Evolutionary conservation across 2,329 filamentous ascomycete species (phyloP).

Genomic region (Diplodia corticola): DNA sequence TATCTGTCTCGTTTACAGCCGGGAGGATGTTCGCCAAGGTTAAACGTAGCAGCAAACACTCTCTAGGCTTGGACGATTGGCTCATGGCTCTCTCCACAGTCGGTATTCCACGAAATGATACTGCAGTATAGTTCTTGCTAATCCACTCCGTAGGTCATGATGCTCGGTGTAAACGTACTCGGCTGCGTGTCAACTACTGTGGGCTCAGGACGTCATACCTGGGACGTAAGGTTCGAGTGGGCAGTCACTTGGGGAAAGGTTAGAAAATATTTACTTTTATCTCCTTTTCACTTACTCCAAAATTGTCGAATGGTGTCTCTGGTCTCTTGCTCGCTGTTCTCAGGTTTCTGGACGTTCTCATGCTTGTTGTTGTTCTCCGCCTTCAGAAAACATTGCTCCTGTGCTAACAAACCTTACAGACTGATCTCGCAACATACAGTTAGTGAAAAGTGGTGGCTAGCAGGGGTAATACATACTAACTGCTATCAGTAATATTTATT

Average conservation of each 20-base stretch:
- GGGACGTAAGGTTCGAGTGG: conserved; percentile 24
- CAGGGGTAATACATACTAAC: not conserved
- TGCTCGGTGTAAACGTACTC: conserved; percentile 32
- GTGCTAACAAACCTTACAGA: conserved; percentile 26
- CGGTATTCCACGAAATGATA: not conserved
- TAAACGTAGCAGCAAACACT: conserved; percentile 27
- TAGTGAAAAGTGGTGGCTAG: not conserved
- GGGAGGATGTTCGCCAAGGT: conserved; percentile 30
- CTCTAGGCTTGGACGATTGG: conserved; percentile 33
- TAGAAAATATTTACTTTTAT: not conserved
- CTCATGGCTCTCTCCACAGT: conserved; percentile 33
- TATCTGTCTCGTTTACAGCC: conserved; percentile 24
- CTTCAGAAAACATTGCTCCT: conserved; percentile 26
- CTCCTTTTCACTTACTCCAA: not conserved
- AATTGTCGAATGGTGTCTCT: not conserved
- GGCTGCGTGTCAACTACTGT: conserved; percentile 31
- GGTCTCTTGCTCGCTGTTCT: not conserved
- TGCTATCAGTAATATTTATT: conserved; percentile 30
- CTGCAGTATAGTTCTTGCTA: not conserved
- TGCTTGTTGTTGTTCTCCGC: not conserved
- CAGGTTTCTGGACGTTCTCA: not conserved
- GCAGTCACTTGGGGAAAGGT: conserved; percentile 18
- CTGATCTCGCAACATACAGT: conserved; percentile 21
- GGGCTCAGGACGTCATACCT: conserved; percentile 35
- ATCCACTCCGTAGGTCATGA: conserved; percentile 4